Percentiles rank a stretch among this genome's conserved stretches.
Evolutionary conservation across 805 yeast genomes (phyloP).

Genomic region (Helenozyma baotianmanensis): DNA sequence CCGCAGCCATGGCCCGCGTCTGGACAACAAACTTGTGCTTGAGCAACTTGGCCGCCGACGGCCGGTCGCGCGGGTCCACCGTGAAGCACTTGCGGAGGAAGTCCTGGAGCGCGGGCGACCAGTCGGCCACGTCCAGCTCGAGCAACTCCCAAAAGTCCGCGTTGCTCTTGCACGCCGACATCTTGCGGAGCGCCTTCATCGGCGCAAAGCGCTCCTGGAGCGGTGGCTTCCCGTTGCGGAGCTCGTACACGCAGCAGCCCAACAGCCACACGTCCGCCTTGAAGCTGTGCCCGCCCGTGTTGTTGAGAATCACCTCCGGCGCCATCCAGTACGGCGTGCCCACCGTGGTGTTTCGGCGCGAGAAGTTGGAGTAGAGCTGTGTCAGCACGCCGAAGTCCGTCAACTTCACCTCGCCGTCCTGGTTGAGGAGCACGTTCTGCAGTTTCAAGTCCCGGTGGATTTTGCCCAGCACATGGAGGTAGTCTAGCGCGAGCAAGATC

Average conservation of each 20-base stretch:
- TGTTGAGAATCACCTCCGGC: slow-evolving; percentile 54
- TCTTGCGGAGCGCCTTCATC: slow-evolving; percentile 40
- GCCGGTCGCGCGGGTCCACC: slow-evolving; percentile 28
- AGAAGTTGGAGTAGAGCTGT: slow-evolving; percentile 38
- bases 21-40: slow-evolving; percentile 30
- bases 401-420: slow-evolving; percentile 36
- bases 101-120: slow-evolving; percentile 24
- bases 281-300: slow-evolving; percentile 50
- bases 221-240: slow-evolving; percentile 73
- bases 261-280: slow-evolving; percentile 78
- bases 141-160: slow-evolving; percentile 29
- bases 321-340: slow-evolving; percentile 69
- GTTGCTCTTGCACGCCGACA: slow-evolving; percentile 27
- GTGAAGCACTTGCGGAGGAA: slow-evolving; percentile 32
- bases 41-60: slow-evolving; percentile 27
- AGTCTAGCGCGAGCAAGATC: slow-evolving; percentile 55
- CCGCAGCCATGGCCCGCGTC: slow-evolving; percentile 4
- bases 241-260: slow-evolving; percentile 73
- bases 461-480: slow-evolving; percentile 66
- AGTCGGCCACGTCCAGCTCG: slow-evolving; percentile 18
- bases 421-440: slow-evolving; percentile 36
- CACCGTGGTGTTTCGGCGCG: slow-evolving; percentile 40
- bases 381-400: slow-evolving; percentile 46
- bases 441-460: slow-evolving; percentile 59
- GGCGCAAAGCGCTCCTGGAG: slow-evolving; percentile 34